A percentile compares a stretch with the other conserved stretches of the same genome.
These are phyloP conservation scores for Schizonepeta tenuifolia DNA, from an alignment of 257 asterid genomes.

Conservation along the genomic window DNA sequence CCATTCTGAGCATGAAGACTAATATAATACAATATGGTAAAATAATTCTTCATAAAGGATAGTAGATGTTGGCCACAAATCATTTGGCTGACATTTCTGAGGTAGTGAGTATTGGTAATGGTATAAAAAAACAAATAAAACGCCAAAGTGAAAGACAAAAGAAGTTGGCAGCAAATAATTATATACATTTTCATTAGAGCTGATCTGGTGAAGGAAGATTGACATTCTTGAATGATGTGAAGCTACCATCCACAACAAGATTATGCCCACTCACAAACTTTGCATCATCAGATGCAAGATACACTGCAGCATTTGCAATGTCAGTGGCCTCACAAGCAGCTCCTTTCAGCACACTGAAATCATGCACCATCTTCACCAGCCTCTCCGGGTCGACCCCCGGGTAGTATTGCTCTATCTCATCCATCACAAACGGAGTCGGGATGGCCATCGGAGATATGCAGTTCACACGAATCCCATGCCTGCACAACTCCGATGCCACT, in stretches of 20 bases:
- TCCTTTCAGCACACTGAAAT: constrained; percentile 61
- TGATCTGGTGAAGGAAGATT: constrained; percentile 42
- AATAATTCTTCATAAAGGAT: too few relatives aligned
- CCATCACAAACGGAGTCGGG: constrained; percentile 67
- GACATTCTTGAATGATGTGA: constrained; percentile 43
- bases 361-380: constrained; percentile 56
- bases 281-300: constrained; percentile 68
- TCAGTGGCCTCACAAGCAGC: constrained; percentile 65
- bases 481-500: constrained; percentile 64
- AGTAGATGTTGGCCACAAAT: too few relatives aligned
- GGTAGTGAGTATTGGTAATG: too few relatives aligned
- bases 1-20: too few relatives aligned
- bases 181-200: background rate
- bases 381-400: constrained; percentile 45
- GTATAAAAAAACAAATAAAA: too few relatives aligned
- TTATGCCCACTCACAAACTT: constrained; percentile 64
- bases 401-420: constrained; percentile 53
- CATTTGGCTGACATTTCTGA: too few relatives aligned
- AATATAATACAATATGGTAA: too few relatives aligned
- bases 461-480: constrained; percentile 73
- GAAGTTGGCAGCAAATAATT: too few relatives aligned
- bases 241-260: constrained; percentile 55
- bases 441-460: constrained; percentile 85
- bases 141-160: too few relatives aligned
- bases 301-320: constrained; percentile 79